Base-by-base conservation (phyloP, 768 basidiomycete species). In the Paxillus ammoniavirescens region DNA sequence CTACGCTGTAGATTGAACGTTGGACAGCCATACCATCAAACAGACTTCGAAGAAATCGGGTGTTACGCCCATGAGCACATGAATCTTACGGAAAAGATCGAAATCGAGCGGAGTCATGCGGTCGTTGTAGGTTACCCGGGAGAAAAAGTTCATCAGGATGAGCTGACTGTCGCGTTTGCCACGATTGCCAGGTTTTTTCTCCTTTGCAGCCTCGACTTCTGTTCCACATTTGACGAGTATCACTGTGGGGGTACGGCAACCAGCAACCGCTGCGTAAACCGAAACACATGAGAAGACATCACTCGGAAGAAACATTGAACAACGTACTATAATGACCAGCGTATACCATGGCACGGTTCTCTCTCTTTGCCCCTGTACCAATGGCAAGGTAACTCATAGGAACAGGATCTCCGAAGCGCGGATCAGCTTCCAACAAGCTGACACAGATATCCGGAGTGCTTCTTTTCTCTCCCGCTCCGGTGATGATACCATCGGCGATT, bases 91-190 rank as follows among this genome's bases (percentile, higher is more conserved):
- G 79, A 99, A 99, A 35, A 99, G 78, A 73, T 99, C 97, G 66
- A 93, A 99, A 68, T 99, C 97, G 62, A 99, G 81, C 7, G 97
- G 97, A 26, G 83, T 82, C 95, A 99, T 98, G 54, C 96, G 90
- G 68, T 99, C 97, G 70, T 99, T 98, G 73, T 98, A 99, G 15
- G 97, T 99, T 63, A 99, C 97, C 43, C 92, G 86, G 46, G 93
- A 96, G 77, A 98, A 98, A 72, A 99, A 99, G 75, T 98, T 97
- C 97, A 99, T 99, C 63, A 99, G 81, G 65, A 99, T 91, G 60
- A 99, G 86, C 69, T 99, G 97, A 71, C 92, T 93, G 75, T 99
- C 97, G 41, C 97, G 89, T 72, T 99, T 99, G 62, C 97, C 97
- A 61, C 97, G 83, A 74, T 99, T 99, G 23, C 97, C 97, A 1